These are phyloP conservation scores for Podaxis pistillaris DNA, from an alignment of 768 basidiomycete species.

Conservation along the genomic window DNA sequence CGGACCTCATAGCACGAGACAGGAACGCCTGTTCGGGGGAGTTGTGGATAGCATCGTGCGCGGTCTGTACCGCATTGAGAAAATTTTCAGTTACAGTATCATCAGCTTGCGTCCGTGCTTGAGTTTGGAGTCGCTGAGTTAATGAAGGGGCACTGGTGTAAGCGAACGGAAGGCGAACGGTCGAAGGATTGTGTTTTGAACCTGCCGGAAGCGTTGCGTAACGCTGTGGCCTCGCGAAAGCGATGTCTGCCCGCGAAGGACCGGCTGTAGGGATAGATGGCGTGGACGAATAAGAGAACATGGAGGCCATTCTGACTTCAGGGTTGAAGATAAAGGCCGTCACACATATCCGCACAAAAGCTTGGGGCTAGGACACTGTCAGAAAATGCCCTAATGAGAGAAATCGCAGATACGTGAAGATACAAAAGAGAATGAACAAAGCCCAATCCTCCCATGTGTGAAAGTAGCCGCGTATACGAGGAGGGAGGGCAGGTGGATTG, in stretches of 20 bases:
- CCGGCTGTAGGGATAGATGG: conserved; percentile 26
- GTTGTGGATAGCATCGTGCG: conserved; percentile 41
- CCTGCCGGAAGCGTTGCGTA: conserved; percentile 40
- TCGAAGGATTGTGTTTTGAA: conserved; percentile 47
- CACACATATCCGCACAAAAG: conserved; percentile 83
- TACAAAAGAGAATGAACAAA: conserved; percentile 77
- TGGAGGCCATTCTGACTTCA: conserved; percentile 52
- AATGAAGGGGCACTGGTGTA: conserved; percentile 20
- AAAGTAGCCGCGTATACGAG: conserved; percentile 71
- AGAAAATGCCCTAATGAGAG: conserved; percentile 11
- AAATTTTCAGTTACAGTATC: conserved; percentile 27
- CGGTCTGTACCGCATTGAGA: conserved; percentile 29
- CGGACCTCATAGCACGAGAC: conserved; percentile 46
- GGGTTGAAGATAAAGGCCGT: conserved; percentile 89
- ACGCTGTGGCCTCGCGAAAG: conserved; percentile 44
- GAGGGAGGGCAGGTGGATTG: conserved; percentile 38
- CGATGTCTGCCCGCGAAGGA: conserved; percentile 31
- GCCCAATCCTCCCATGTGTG: conserved; percentile 86
- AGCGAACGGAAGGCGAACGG: conserved; percentile 49
- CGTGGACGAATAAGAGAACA: conserved; percentile 42
- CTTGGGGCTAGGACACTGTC: conserved; percentile 60
- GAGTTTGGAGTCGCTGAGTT: conserved; percentile 5
- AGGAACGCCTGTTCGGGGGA: conserved; percentile 48
- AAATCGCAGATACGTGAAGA: conserved; percentile 70
- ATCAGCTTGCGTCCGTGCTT: conserved; percentile 19